These are phyloP conservation scores for Leccinellum rugosiceps DNA, from an alignment of 768 basidiomycete genomes.

Conservation along the genomic window DNA sequence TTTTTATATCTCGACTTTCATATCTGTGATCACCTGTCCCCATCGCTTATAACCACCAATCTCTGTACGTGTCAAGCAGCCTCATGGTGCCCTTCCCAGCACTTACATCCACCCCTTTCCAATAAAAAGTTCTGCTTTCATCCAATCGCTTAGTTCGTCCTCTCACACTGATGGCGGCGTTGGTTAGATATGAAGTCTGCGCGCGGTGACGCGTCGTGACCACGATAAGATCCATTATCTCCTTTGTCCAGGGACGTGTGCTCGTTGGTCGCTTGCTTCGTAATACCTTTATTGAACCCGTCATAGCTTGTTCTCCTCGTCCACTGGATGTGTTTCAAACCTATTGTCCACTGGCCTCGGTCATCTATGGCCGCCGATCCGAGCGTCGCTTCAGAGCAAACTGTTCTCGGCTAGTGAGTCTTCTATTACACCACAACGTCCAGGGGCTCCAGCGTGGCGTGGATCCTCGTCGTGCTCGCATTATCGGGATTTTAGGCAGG, in stretches of 20 bases:
- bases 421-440: slow-evolving; percentile 6
- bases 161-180: background rate
- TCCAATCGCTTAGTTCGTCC: background rate
- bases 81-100: background rate
- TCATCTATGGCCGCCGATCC: background rate
- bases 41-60: background rate
- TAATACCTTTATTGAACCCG: background rate
- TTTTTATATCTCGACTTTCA: background rate
- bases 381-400: too few relatives aligned
- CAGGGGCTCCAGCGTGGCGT: slow-evolving; percentile 10
- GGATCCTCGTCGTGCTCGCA: background rate
- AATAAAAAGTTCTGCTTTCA: background rate
- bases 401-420: background rate
- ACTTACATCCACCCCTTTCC: background rate
- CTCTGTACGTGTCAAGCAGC: background rate
- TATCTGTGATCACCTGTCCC: background rate
- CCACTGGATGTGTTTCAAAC: background rate
- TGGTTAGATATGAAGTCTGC: background rate
- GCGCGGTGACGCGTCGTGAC: background rate
- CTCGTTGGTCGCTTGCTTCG: background rate
- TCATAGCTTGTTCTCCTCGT: background rate
- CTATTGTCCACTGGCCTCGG: slow-evolving; percentile 6
- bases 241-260: background rate
- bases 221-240: background rate
- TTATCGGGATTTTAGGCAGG: too few relatives aligned